Percentiles rank a stretch among this genome's conserved stretches.
Evolutionary conservation across 2,329 filamentous ascomycete species (phyloP).

Genomic region (Fusarium tjaetaba): DNA sequence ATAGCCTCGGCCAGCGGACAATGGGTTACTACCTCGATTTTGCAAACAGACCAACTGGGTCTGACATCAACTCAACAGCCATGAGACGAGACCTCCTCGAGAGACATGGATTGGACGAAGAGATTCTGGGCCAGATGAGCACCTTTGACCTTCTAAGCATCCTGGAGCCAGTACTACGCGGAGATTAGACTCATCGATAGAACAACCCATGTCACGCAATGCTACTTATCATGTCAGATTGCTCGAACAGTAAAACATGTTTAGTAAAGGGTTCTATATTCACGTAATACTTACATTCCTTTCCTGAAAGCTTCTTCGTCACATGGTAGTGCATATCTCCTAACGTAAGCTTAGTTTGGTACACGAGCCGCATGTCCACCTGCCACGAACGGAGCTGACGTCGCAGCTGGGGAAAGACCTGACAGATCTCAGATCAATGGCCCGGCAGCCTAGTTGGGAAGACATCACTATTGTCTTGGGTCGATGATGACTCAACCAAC

Average conservation of each 20-base stretch:
- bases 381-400: background rate
- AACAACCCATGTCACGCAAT: background rate
- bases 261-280: accelerated
- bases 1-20: background rate
- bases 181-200: background rate
- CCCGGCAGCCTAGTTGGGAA: too few species aligned
- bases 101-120: background rate
- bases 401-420: background rate
- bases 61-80: background rate
- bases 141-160: background rate
- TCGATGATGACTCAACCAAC: too few species aligned
- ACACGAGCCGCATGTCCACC: background rate
- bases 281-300: background rate
- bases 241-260: background rate
- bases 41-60: background rate
- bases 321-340: background rate
- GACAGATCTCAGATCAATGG: too few species aligned
- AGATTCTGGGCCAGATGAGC: background rate
- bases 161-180: background rate
- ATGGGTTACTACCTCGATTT: background rate
- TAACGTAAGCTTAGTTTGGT: background rate
- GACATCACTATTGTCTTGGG: too few species aligned
- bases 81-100: background rate
- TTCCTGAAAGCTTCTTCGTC: background rate
- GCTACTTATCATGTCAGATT: background rate